phyloP scores from a whole-genome alignment of 1,284 basidiomycete species.

The Meripilus lineatus region DNA sequence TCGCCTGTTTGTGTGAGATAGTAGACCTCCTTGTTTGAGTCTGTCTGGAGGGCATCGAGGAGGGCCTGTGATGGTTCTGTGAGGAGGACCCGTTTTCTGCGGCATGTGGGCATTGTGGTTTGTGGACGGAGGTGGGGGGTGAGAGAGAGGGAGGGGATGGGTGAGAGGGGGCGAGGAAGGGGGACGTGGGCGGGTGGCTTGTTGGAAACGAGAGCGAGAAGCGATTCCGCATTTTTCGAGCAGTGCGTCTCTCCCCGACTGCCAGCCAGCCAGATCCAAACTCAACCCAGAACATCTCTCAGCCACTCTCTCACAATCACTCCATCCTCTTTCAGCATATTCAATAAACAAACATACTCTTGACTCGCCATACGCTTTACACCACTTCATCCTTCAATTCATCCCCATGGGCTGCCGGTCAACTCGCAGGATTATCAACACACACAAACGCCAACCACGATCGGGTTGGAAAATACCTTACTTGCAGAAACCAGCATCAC shows the following conservation, averaged over 20 bases:
- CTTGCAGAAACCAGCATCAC: too few species aligned
- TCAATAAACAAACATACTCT: too few species aligned
- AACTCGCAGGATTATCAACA: too few species aligned
- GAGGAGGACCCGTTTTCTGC: conserved; percentile 87
- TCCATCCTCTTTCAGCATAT: conserved; percentile 6
- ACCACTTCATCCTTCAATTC: conserved; percentile 18
- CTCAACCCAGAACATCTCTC: too few species aligned
- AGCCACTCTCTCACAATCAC: conserved; percentile 19
- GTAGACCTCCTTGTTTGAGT: conserved; percentile 75
- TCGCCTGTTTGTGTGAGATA: conserved; percentile 86
- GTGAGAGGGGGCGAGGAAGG: conserved; percentile 14
- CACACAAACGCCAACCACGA: too few species aligned
- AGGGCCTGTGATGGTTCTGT: conserved; percentile 70
- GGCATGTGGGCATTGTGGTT: conserved; percentile 76
- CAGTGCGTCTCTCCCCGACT: conserved; percentile 25
- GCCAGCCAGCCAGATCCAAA: conserved; percentile 16
- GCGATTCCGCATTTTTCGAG: conserved; percentile 30
- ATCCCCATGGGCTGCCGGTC: too few species aligned
- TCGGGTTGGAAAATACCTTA: too few species aligned
- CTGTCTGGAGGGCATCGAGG: conserved; percentile 55
- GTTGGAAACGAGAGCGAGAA: conserved; percentile 28
- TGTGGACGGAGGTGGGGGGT: conserved; percentile 18
- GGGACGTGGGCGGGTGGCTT: conserved; percentile 20
- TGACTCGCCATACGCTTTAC: too few species aligned
- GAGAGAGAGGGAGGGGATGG: conserved; percentile 18